Conservation (phyloP, 2,329 filamentous ascomycete species). For the Dactylonectria macrodidyma region DNA sequence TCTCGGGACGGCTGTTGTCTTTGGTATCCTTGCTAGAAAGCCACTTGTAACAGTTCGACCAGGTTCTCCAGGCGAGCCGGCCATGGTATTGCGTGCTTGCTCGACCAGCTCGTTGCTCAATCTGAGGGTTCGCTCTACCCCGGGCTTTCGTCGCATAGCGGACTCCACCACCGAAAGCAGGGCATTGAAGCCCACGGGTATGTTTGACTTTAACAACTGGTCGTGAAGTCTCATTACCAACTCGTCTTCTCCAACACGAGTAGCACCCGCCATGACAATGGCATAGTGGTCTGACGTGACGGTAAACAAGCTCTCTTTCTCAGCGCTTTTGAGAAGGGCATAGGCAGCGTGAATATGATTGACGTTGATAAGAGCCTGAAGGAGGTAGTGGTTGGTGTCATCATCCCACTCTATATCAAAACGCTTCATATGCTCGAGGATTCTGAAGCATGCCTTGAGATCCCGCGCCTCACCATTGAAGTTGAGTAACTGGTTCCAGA, state of each 20-base stretch:
- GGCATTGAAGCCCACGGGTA: constrained; percentile 60
- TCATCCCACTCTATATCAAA: constrained; percentile 63
- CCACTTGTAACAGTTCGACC: background rate
- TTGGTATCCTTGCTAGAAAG: constrained; percentile 14
- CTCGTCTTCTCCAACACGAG: constrained; percentile 61
- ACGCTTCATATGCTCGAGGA: constrained; percentile 65
- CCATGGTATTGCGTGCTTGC: constrained; percentile 46
- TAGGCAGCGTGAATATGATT: constrained; percentile 66
- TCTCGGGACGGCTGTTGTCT: constrained; percentile 42
- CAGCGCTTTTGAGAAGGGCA: constrained; percentile 61
- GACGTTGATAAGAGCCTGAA: constrained; percentile 64
- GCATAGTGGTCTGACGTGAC: constrained; percentile 66
- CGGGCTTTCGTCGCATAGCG: constrained; percentile 43
- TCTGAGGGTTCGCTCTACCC: constrained; percentile 41
- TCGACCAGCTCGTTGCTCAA: constrained; percentile 49
- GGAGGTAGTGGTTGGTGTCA: constrained; percentile 65
- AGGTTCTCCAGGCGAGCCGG: constrained; percentile 21
- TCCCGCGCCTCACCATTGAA: constrained; percentile 76
- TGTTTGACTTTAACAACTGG: constrained; percentile 60
- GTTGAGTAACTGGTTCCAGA: constrained; percentile 86
- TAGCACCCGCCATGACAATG: constrained; percentile 67
- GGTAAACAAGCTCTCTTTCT: constrained; percentile 61
- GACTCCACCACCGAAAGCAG: constrained; percentile 60
- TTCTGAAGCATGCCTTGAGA: constrained; percentile 62
- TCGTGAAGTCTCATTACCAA: constrained; percentile 59